phyloP scores from a whole-genome alignment of 345 rosid genomes.

The Hibiscus tridactylites region DNA sequence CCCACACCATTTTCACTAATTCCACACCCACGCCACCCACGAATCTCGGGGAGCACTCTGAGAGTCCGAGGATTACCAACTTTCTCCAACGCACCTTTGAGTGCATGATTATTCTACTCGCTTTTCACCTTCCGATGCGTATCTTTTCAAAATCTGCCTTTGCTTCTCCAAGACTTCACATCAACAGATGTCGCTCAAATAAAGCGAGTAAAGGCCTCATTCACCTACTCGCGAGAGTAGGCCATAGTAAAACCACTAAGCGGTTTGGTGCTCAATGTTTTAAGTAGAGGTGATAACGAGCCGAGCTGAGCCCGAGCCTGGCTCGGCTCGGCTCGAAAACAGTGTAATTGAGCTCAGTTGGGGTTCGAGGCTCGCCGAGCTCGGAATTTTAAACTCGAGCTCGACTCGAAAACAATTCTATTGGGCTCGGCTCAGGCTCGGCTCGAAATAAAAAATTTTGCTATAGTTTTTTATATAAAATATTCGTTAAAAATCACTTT shows the following conservation, averaged over 20 bases:
- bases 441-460: too few relatives aligned
- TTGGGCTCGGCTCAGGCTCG: too few relatives aligned
- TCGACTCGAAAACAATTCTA: too few relatives aligned
- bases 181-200: neutral
- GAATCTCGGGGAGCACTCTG: slow-evolving; percentile 5
- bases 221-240: neutral
- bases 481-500: too few relatives aligned
- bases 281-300: neutral
- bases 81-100: neutral
- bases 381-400: too few relatives aligned
- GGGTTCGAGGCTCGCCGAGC: too few relatives aligned
- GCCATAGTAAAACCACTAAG: neutral
- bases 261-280: slow-evolving; percentile 11
- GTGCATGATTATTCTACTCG: neutral
- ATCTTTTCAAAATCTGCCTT: too few relatives aligned
- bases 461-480: too few relatives aligned
- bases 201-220: neutral
- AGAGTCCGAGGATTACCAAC: neutral
- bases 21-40: neutral
- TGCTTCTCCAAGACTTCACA: neutral
- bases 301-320: too few relatives aligned
- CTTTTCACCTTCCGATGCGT: neutral
- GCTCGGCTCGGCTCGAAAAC: too few relatives aligned
- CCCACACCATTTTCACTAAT: neutral
- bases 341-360: too few relatives aligned